Conservation (phyloP, 1,139 yeast genomes). For the Debaryomyces coudertii region DNA sequence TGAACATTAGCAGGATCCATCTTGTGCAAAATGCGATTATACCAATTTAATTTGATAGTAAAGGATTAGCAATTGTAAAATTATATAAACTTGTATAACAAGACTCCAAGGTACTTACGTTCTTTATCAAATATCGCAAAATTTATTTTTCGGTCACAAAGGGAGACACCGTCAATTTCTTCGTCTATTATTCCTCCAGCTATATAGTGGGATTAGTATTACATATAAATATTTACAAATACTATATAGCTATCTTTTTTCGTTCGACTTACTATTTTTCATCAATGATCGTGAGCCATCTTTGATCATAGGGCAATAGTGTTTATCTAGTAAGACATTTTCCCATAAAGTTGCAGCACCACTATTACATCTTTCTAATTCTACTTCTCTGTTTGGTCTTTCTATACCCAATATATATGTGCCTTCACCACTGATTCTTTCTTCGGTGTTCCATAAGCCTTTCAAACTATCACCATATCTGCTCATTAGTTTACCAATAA, state of each 20-base stretch:
- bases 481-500: slow-evolving; percentile 73
- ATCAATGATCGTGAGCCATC: slow-evolving; percentile 50
- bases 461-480: slow-evolving; percentile 67
- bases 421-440: slow-evolving; percentile 65
- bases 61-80: background rate
- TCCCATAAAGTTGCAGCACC: slow-evolving; percentile 94
- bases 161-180: background rate
- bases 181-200: background rate
- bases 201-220: background rate
- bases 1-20: slow-evolving; percentile 19
- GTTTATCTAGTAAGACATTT: slow-evolving; percentile 71
- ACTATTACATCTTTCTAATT: slow-evolving; percentile 76
- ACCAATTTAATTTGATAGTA: background rate
- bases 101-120: background rate
- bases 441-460: slow-evolving; percentile 85
- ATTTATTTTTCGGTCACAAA: slow-evolving; percentile 2
- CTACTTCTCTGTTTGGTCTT: slow-evolving; percentile 49
- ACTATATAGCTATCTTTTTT: slow-evolving; percentile 9
- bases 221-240: background rate
- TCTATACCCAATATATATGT: slow-evolving; percentile 74
- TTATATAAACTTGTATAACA: background rate
- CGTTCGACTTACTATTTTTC: slow-evolving; percentile 38
- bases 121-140: background rate
- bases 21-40: background rate
- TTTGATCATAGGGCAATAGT: slow-evolving; percentile 79